A percentile compares a stretch with the other conserved stretches of the same genome.
Conservation (phyloP, 169 alveolate genomes). For the Eimeria praecox region DNA sequence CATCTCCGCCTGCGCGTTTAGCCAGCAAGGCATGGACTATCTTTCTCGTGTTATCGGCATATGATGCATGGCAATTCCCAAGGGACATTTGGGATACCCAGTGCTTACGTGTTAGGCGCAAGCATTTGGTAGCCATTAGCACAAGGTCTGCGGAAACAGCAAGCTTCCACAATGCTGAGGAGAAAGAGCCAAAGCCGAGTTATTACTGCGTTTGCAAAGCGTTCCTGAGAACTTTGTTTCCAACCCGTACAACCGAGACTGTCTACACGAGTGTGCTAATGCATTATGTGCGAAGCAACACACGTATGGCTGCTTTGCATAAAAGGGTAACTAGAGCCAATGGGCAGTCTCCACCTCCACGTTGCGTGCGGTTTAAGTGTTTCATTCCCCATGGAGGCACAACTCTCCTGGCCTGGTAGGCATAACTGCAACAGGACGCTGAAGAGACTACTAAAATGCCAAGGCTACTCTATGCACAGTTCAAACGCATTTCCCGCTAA, state of each 20-base stretch:
- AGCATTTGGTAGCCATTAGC: background rate
- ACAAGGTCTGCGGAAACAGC: background rate
- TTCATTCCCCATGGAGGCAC: background rate
- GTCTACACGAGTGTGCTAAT: background rate
- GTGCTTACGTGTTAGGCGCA: background rate
- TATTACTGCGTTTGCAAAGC: no score
- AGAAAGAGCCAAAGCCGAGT: no score
- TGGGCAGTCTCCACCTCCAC: background rate
- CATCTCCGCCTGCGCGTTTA: background rate
- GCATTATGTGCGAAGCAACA: background rate
- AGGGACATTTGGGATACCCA: background rate
- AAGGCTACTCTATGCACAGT: no score
- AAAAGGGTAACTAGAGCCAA: background rate
- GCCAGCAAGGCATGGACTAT: background rate
- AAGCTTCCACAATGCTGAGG: no score
- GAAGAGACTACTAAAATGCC: no score
- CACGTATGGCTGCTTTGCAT: background rate
- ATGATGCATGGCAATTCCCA: background rate
- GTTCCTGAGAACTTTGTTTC: no score
- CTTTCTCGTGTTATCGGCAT: no score
- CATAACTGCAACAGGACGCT: background rate
- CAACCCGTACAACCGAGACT: background rate
- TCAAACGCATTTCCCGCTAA: background rate
- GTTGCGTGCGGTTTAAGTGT: background rate
- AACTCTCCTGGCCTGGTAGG: background rate